Base-by-base conservation (phyloP, 2,329 filamentous ascomycete genomes). In the Penicillium thymicola region DNA sequence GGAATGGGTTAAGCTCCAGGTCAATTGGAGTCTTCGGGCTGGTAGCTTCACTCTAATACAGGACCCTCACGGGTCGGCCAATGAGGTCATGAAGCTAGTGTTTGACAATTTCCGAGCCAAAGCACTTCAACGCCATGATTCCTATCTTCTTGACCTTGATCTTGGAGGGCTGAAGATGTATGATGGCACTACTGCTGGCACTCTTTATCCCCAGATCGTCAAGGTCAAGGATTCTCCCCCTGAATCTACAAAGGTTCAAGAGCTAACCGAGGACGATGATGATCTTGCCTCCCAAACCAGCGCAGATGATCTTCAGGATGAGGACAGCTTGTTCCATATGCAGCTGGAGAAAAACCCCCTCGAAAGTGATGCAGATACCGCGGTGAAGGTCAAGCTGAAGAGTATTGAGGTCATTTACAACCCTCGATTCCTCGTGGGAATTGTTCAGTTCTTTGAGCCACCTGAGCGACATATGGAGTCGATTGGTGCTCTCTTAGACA, bases 381-480 rank as follows among this genome's bases (percentile, higher is more conserved):
- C 92, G 7, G 79, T 99, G 34, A 92, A 88, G 2, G 88, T 93
- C 66, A 97, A 96, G 73, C 78, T 99, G 64, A 97, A 95, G 73
- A 94, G 92, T 43, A 87, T 99, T 64, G 95, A 99, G 72, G 89
- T 99, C 53, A 91, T 99, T 25, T 99, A 96, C 83, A 99, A 99
- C 66, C 94, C 95, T 1, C 90, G 88, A 62, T 95, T 97, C 64
- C 82, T 97, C 0, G 86, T 96, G 6, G 92, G 94, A 47, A 86
- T 97, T 38, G 90, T 88, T 51, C 91, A 92, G 65, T 99, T 99
- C 78, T 99, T 99, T 79, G 89, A 93, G 60, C 94, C 94, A 0
- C 95, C 94, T 0, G 92, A 97, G 72, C 84, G 92, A 49, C 95
- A 99, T 71, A 97, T 99, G 92, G 94, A 99, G 70, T 99, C 94